Evolutionary conservation across 768 basidiomycete genomes (phyloP).

Genomic region (Dacryopinax spathularia): DNA sequence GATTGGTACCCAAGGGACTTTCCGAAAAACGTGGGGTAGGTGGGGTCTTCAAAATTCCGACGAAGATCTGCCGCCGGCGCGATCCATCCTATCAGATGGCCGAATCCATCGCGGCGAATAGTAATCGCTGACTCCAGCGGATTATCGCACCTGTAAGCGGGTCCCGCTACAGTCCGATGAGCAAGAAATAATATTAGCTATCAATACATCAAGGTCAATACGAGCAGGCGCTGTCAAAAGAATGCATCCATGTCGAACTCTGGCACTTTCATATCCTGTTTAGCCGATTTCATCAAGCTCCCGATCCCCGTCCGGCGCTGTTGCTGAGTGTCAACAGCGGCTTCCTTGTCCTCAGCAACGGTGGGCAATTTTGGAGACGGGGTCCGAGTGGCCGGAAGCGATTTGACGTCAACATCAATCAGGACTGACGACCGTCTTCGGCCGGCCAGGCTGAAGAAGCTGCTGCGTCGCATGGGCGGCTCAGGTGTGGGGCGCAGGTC

Average conservation of each 20-base stretch:
- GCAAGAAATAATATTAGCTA: neutral
- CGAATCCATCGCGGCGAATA: neutral
- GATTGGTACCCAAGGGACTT: neutral
- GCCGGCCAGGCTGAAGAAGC: conserved; percentile 23
- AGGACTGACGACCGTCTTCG: conserved; percentile 21
- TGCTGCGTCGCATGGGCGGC: conserved; percentile 14
- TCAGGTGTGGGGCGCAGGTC: conserved; percentile 10
- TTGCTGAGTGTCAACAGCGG: neutral
- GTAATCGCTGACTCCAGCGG: neutral
- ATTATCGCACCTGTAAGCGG: neutral
- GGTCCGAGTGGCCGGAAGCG: neutral
- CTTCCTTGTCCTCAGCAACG: conserved; percentile 3
- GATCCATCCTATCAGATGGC: neutral
- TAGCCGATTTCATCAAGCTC: conserved; percentile 78
- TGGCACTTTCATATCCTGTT: conserved; percentile 68
- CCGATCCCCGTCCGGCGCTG: conserved; percentile 52
- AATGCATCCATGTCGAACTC: conserved; percentile 83
- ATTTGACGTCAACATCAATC: conserved; percentile 2
- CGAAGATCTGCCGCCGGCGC: neutral
- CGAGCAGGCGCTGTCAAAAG: conserved; percentile 26
- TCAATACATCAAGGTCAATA: neutral
- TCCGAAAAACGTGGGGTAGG: conserved; percentile 2
- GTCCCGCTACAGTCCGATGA: neutral
- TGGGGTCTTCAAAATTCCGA: neutral
- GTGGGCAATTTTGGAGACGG: conserved; percentile 5